These are phyloP conservation scores for Rutstroemia sp. DNA, from an alignment of 2,329 filamentous ascomycete genomes.

Conservation along the genomic window DNA sequence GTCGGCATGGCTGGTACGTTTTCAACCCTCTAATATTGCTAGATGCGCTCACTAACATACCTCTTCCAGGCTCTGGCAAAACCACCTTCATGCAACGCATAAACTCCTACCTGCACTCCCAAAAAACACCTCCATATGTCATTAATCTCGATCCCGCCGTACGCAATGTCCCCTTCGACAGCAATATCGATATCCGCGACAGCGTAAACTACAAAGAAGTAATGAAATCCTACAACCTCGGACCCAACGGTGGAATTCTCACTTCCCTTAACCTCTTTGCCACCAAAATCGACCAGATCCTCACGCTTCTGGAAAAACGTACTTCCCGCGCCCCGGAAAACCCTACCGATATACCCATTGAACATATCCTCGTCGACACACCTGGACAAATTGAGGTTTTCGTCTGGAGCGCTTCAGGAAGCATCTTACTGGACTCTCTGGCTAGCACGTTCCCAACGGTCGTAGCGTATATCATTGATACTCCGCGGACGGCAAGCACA, in stretches of 20 bases:
- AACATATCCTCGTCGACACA: conserved; percentile 88
- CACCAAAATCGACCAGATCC: conserved; percentile 95
- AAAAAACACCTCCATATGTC: conserved; percentile 81
- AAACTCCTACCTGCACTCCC: conserved; percentile 80
- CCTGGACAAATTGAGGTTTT: conserved; percentile 98
- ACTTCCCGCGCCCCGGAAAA: conserved; percentile 55
- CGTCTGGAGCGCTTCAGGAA: conserved; percentile 93
- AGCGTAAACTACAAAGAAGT: conserved; percentile 99
- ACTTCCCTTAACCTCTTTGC: conserved; percentile 95
- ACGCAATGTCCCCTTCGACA: conserved; percentile 84
- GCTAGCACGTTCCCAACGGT: conserved; percentile 94
- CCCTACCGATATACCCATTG: conserved; percentile 55
- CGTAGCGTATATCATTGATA: conserved; percentile 96
- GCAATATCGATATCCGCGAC: conserved; percentile 98
- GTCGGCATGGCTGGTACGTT: conserved; percentile 84
- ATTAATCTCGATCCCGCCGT: conserved; percentile 97
- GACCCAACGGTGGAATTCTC: conserved; percentile 92
- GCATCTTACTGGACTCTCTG: conserved; percentile 85
- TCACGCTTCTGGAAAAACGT: conserved; percentile 83
- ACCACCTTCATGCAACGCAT: conserved; percentile 99
- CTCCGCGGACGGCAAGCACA: conserved; percentile 83
- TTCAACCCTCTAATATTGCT: background rate
- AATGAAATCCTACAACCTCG: conserved; percentile 98
- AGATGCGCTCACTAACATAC: background rate
- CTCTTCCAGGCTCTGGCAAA: conserved; percentile 71